phyloP scores from a whole-genome alignment of 495 filamentous ascomycete genomes.

The Penicillium goetzii region DNA sequence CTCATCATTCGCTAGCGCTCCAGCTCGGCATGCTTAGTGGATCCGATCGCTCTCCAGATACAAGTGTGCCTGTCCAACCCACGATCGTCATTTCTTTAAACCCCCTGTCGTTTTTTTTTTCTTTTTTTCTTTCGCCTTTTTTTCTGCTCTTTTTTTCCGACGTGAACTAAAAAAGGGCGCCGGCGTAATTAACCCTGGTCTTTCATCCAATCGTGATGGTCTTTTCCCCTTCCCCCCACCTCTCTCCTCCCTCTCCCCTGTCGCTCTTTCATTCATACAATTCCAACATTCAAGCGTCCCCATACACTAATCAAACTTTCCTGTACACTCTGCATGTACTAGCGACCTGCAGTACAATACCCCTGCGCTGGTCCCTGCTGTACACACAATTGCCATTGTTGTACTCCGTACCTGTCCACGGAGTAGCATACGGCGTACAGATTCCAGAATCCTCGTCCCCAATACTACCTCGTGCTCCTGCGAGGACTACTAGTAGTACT shows the following conservation, averaged over 20 bases:
- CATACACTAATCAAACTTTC: neutral
- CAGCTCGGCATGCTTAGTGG: slow-evolving; percentile 16
- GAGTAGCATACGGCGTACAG: neutral
- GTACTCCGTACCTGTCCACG: neutral
- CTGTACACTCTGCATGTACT: slow-evolving; percentile 3
- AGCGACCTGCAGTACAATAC: neutral
- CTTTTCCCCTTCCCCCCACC: neutral
- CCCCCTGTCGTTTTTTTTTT: slow-evolving; percentile 5
- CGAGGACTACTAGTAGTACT: neutral
- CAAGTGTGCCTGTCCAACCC: slow-evolving; percentile 19
- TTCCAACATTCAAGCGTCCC: neutral
- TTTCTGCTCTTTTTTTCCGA: slow-evolving; percentile 18
- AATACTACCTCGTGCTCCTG: neutral
- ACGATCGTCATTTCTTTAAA: slow-evolving; percentile 22
- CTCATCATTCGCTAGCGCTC: slow-evolving; percentile 17
- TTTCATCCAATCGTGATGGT: neutral
- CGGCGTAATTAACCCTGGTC: slow-evolving; percentile 7
- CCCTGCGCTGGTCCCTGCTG: neutral
- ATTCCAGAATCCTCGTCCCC: neutral
- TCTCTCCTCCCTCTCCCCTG: slow-evolving; percentile 11
- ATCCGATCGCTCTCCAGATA: slow-evolving; percentile 26
- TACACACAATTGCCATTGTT: slow-evolving; percentile 8
- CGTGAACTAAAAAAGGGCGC: slow-evolving; percentile 2
- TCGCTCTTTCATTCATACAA: slow-evolving; percentile 9
- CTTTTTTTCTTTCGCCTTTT: slow-evolving; percentile 18